Evolutionary conservation across 768 basidiomycete species (phyloP).

Genomic region (Scleroderma bovista): DNA sequence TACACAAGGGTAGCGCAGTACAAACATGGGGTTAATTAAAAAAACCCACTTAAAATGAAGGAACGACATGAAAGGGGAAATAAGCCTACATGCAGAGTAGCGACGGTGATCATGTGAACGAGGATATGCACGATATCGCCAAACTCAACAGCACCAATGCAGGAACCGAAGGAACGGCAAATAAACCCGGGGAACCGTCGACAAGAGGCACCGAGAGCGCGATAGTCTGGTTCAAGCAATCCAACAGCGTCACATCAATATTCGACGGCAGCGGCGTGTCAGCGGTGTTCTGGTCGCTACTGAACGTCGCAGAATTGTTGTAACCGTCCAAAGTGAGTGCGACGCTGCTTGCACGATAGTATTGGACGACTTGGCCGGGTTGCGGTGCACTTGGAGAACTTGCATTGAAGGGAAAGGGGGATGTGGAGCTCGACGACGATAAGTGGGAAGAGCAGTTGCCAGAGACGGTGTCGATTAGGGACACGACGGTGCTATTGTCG

Average conservation of each 20-base stretch:
- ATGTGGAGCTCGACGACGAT: conserved; percentile 26
- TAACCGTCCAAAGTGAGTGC: conserved; percentile 60
- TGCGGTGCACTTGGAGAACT: conserved; percentile 23
- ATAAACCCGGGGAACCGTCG: conserved; percentile 24
- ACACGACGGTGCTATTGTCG: conserved; percentile 42
- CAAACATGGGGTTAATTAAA: no score
- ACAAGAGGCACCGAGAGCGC: conserved; percentile 55
- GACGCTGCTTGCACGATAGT: conserved; percentile 63
- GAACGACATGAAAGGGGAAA: no score
- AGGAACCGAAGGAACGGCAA: neutral
- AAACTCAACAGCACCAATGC: neutral
- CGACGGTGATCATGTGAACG: neutral
- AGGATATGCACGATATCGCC: neutral
- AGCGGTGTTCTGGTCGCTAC: conserved; percentile 32
- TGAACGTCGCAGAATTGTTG: conserved; percentile 52
- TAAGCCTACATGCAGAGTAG: no score
- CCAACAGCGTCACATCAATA: conserved; percentile 45
- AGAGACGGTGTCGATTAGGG: conserved; percentile 38
- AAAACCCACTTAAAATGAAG: no score
- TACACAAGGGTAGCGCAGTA: no score
- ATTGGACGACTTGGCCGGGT: conserved; percentile 56
- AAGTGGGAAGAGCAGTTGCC: conserved; percentile 40
- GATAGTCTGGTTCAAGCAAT: conserved; percentile 61
- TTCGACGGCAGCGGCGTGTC: conserved; percentile 47
- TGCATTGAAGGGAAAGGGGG: conserved; percentile 28